These are phyloP conservation scores for Calonectria pteridis DNA, from an alignment of 2,329 filamentous ascomycete genomes.

Conservation along the genomic window DNA sequence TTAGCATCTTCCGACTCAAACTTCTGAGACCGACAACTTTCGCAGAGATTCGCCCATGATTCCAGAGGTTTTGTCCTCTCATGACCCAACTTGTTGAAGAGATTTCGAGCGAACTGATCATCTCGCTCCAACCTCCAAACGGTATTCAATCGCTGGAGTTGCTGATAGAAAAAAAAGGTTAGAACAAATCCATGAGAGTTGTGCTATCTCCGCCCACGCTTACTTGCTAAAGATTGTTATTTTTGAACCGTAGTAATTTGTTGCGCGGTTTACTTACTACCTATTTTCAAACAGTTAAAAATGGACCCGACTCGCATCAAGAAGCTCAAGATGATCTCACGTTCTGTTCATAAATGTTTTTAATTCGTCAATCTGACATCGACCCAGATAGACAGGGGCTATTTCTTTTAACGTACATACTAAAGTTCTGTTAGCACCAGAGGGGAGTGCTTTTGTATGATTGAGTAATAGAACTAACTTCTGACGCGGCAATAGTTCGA, in stretches of 20 bases:
- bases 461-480: neutral
- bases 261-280: neutral
- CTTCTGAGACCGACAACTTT: neutral
- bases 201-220: neutral
- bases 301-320: rapidly evolving
- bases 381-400: neutral
- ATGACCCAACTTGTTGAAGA: neutral
- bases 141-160: neutral
- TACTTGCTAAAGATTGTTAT: neutral
- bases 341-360: neutral
- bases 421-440: neutral
- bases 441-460: neutral
- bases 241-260: neutral
- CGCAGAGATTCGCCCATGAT: neutral
- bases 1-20: neutral
- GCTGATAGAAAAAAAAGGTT: neutral
- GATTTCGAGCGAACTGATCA: neutral
- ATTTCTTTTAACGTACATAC: neutral
- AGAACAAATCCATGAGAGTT: neutral
- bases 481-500: neutral
- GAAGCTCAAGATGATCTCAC: neutral
- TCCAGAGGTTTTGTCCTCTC: neutral
- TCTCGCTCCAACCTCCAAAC: neutral
- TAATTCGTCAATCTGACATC: neutral
- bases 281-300: neutral